Conservation (phyloP, 805 yeast species). For the Candida maltosa region DNA sequence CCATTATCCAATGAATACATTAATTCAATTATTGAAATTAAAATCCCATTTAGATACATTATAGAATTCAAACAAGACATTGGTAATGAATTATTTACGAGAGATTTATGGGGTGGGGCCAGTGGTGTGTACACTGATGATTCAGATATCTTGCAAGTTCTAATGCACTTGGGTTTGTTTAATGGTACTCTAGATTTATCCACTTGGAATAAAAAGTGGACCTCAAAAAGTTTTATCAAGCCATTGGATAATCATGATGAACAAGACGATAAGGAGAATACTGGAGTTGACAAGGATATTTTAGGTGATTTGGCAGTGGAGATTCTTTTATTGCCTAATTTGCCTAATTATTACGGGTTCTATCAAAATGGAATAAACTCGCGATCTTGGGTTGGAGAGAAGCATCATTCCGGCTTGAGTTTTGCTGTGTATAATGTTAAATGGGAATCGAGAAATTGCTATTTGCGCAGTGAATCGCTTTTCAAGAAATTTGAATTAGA, state of each 20-base stretch:
- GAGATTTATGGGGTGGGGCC: conserved; percentile 74
- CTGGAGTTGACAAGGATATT: conserved; percentile 12
- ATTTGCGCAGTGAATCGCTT: conserved; percentile 24
- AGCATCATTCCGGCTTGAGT: conserved; percentile 78
- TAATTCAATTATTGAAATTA: conserved; percentile 47
- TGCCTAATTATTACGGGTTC: conserved; percentile 62
- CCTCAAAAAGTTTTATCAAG: conserved; percentile 18
- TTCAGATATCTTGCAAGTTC: conserved; percentile 72
- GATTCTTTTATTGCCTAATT: conserved; percentile 62
- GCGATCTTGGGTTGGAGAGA: conserved; percentile 58
- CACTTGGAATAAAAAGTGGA: conserved; percentile 33
- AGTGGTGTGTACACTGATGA: conserved; percentile 92
- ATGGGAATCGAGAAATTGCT: conserved; percentile 38
- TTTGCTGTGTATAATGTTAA: conserved; percentile 55
- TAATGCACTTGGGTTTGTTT: conserved; percentile 73
- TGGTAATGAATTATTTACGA: conserved; percentile 27
- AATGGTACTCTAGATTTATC: conserved; percentile 25
- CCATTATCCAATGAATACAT: conserved; percentile 35
- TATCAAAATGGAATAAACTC: conserved; percentile 69
- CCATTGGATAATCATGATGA: conserved; percentile 21
- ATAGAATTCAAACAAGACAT: conserved; percentile 38
- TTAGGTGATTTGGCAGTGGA: conserved; percentile 56
- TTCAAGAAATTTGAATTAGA: conserved; percentile 28
- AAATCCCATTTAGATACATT: conserved; percentile 48
- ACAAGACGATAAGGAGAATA: conserved; percentile 9